Base-by-base conservation (phyloP, 257 asterid genomes). In the Salvia miltiorrhiza region DNA sequence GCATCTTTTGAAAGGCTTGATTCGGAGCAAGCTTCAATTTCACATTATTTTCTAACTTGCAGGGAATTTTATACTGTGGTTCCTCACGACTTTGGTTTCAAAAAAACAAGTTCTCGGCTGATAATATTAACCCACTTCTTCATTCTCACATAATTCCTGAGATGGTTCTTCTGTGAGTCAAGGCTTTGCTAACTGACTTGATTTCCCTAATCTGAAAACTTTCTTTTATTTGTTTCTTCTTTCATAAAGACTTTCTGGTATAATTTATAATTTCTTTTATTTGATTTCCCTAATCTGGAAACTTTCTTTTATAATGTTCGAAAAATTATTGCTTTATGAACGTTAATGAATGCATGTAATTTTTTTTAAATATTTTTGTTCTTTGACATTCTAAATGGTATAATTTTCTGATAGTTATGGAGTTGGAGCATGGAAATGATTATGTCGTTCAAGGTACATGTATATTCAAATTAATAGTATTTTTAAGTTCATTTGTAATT, bases 61-160 rank as follows among this genome's bases (percentile, higher is more conserved):
- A 93, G 98, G 86, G 95, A 93, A 82, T 93, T 93, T 76, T 93
- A 93, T 81, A 86, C 95, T 19, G 90, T 87, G 65, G 83, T 93
- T 66, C 98, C 98, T 35, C 98, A 93, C 73, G 98, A 90, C 79
- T 93, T 93, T 81, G 98, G 97, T 65, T 93, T 79, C 77, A 72
- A 71, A 61, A 85, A 90, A 70, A 88, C 87, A 87, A 50, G 95
- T 78, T 64, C 71, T 24, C 5, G 5, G 19, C 37, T 24, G 61
- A 4, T 54, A 13, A 49, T 45, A 47, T 5, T n/a, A n/a, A 47
- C 21, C 23, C 26, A 19, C 14, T 49, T 20, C 5, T 48, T 54
- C 57, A 58, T 74, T 47, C 77, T 74, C 75, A 39, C 55, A 63
- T 17, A 59, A 62, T 55, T n/a, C 67, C 26, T 30, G 32, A 33